Evolutionary conservation across 805 yeast species (phyloP).

Genomic region (Candida wancherniae): DNA sequence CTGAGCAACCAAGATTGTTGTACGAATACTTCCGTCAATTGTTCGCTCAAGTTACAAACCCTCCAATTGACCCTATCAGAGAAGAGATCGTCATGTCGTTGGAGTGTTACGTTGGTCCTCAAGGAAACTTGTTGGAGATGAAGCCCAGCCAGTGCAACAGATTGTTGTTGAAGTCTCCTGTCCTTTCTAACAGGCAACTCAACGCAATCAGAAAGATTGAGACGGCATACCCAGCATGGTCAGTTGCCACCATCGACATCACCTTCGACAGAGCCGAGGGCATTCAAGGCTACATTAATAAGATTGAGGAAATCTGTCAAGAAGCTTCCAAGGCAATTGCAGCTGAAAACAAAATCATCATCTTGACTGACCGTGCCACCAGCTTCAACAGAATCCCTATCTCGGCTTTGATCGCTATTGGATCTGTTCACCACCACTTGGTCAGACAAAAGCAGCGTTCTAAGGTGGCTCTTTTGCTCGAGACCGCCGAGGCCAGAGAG

Average conservation of each 20-base stretch:
- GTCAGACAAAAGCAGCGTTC: conserved; percentile 95
- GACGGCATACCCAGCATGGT: conserved; percentile 81
- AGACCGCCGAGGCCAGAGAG: conserved; percentile 96
- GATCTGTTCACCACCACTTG: conserved; percentile 95
- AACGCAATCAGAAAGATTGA: conserved; percentile 68
- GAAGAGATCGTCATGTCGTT: conserved; percentile 96
- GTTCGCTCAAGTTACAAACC: conserved; percentile 97
- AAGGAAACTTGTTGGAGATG: conserved; percentile 92
- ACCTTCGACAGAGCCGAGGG: conserved; percentile 85
- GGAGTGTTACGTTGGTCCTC: conserved; percentile 98
- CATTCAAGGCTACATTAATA: conserved; percentile 74
- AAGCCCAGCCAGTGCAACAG: conserved; percentile 89
- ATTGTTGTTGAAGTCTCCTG: conserved; percentile 76
- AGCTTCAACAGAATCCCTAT: conserved; percentile 66
- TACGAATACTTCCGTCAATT: conserved; percentile 94
- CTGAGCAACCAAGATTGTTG: conserved; percentile 84
- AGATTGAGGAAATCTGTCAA: conserved; percentile 81
- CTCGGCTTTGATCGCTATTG: conserved; percentile 86
- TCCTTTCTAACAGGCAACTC: conserved; percentile 68
- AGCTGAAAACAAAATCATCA: conserved; percentile 65
- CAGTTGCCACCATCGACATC: conserved; percentile 75
- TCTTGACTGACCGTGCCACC: conserved; percentile 68
- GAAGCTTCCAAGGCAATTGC: conserved; percentile 84
- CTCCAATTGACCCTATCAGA: conserved; percentile 97
- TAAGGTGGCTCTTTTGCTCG: conserved; percentile 84